A percentile compares a stretch with the other conserved stretches of the same genome.
phyloP scores from a whole-genome alignment of 345 rosid genomes.

The Balakata baccata region DNA sequence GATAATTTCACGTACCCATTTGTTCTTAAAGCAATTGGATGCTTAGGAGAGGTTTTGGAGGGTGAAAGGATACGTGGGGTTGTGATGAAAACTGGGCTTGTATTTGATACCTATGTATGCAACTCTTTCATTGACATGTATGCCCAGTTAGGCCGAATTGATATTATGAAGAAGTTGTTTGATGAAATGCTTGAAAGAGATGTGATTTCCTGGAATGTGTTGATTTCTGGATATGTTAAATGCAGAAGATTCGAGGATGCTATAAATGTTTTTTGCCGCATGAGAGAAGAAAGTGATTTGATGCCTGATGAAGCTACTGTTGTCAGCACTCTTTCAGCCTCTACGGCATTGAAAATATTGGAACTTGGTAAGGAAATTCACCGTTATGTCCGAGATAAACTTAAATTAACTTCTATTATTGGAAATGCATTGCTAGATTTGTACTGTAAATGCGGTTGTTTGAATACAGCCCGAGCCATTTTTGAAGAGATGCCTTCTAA shows the following conservation, averaged over 20 bases:
- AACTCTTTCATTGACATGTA: constrained; percentile 75
- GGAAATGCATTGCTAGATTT: constrained; percentile 64
- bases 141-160: constrained; percentile 37
- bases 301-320: constrained; percentile 60
- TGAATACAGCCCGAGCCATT: constrained; percentile 41
- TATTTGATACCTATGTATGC: constrained; percentile 51
- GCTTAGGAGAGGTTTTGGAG: constrained; percentile 20
- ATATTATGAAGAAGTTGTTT: constrained; percentile 43
- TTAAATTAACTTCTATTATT: constrained; percentile 45
- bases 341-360: constrained; percentile 46
- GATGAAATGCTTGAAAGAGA: constrained; percentile 67
- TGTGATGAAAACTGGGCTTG: constrained; percentile 53
- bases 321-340: constrained; percentile 69
- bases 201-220: constrained; percentile 66
- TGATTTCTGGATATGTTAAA: constrained; percentile 58
- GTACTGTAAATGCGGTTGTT: constrained; percentile 68
- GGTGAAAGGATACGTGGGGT: constrained; percentile 56
- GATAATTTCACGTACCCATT: constrained; percentile 77
- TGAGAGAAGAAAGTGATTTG: constrained; percentile 42
- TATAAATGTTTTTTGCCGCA: constrained; percentile 37
- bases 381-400: constrained; percentile 34
- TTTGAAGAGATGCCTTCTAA: constrained; percentile 48
- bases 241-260: constrained; percentile 52
- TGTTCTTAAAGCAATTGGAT: constrained; percentile 41
- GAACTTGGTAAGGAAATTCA: constrained; percentile 56